phyloP scores from a whole-genome alignment of 202 grass and related monocot genomes.

The Brachypodium distachyon region DNA sequence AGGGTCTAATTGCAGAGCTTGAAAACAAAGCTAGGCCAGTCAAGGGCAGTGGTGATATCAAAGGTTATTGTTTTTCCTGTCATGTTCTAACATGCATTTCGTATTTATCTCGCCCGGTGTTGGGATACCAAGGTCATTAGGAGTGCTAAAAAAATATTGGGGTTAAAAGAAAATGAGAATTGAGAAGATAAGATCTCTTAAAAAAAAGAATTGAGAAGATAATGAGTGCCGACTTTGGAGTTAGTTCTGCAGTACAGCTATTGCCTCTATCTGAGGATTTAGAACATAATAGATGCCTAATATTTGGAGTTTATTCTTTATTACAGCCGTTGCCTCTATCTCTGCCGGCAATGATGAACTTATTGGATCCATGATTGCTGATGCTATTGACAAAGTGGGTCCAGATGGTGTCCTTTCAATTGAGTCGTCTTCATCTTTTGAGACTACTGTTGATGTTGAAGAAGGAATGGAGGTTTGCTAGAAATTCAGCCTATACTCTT shows the following conservation, averaged over 20 bases:
- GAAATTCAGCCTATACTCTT: neutral
- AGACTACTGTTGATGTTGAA: conserved; percentile 62
- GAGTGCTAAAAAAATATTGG: neutral
- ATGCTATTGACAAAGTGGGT: conserved; percentile 73
- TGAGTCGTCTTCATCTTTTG: conserved; percentile 60
- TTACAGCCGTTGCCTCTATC: conserved; percentile 57
- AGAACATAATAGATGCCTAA: neutral
- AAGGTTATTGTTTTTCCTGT: conserved; percentile 28
- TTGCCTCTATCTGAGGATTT: conserved; percentile 32
- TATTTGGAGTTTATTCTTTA: conserved; percentile 9
- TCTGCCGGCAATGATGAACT: conserved; percentile 61
- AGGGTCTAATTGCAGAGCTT: conserved; percentile 48
- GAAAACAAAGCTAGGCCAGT: conserved; percentile 49
- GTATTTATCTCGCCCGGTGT: neutral
- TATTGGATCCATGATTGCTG: conserved; percentile 60
- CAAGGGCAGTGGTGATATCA: conserved; percentile 49
- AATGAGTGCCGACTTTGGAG: neutral
- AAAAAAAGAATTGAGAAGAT: neutral
- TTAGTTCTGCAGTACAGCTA: conserved; percentile 21
- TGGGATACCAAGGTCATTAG: neutral
- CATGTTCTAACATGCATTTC: neutral
- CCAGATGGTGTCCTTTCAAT: conserved; percentile 63
- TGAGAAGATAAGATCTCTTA: neutral
- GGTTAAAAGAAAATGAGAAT: neutral
- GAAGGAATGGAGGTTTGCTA: conserved; percentile 70